Percentiles rank a stretch among this genome's conserved stretches.
Evolutionary conservation across 768 basidiomycete genomes (phyloP).

Genomic region (Calocera cornea): DNA sequence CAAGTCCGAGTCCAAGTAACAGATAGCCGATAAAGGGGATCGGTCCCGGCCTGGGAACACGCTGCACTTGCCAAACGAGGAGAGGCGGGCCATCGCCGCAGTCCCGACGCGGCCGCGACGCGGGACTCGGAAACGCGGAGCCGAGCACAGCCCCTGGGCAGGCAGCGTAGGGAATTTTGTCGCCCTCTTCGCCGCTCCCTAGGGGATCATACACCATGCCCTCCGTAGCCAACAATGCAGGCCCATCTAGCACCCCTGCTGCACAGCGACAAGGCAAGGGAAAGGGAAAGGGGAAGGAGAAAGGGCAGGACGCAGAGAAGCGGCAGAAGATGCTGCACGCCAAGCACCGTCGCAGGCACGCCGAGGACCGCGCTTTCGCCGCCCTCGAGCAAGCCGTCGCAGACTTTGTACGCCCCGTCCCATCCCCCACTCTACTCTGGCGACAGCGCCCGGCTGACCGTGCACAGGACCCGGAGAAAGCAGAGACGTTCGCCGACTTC

Average conservation of each 20-base stretch:
- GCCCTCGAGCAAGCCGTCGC: slow-evolving; percentile 23
- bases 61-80: too few relatives aligned
- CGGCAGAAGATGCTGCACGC: background rate
- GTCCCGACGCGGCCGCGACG: too few relatives aligned
- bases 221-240: background rate
- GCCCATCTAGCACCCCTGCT: background rate
- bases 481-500: slow-evolving; percentile 6
- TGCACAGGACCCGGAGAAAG: background rate
- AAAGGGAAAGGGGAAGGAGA: too few relatives aligned
- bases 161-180: background rate
- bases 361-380: slow-evolving; percentile 20
- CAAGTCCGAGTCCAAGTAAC: too few relatives aligned
- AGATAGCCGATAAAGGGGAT: too few relatives aligned
- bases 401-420: slow-evolving; percentile 13
- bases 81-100: too few relatives aligned
- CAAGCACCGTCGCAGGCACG: slow-evolving; percentile 13
- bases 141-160: background rate
- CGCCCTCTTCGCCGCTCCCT: background rate
- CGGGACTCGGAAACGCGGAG: too few relatives aligned
- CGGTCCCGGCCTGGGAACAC: too few relatives aligned
- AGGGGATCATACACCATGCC: background rate
- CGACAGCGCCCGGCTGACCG: too few relatives aligned
- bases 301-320: background rate
- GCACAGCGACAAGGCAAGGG: too few relatives aligned
- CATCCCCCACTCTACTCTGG: background rate